Conservation (phyloP, 1,284 basidiomycete species). For the Boletus semigastroideus region DNA sequence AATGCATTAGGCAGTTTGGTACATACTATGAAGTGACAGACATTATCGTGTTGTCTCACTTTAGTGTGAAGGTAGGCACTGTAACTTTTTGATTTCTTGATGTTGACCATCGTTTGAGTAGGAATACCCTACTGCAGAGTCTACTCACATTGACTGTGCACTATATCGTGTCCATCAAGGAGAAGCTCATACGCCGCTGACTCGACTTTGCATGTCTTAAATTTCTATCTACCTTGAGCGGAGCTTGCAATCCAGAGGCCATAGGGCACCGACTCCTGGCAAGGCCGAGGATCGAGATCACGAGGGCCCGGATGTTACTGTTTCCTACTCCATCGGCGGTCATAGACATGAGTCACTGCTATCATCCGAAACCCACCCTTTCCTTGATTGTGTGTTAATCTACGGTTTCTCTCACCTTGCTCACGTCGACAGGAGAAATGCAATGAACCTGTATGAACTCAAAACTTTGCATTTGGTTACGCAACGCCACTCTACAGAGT, state of each 20-base stretch:
- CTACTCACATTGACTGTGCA: not conserved
- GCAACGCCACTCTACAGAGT: not conserved
- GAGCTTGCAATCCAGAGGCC: not conserved
- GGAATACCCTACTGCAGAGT: conserved; percentile 1
- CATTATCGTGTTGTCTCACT: conserved; percentile 5
- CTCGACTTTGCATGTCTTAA: conserved; percentile 6
- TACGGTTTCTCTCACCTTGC: not conserved
- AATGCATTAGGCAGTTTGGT: not conserved
- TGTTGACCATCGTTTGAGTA: not conserved
- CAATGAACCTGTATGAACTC: not conserved
- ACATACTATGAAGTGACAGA: conserved; percentile 1
- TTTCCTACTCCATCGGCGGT: too few species aligned
- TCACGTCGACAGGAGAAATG: not conserved
- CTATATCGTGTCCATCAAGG: not conserved
- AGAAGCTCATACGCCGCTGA: not conserved
- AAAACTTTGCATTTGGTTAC: not conserved
- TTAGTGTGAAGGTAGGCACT: not conserved
- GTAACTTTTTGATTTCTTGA: not conserved
- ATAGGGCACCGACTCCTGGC: not conserved
- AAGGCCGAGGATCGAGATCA: too few species aligned
- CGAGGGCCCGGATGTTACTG: too few species aligned
- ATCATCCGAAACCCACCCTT: not conserved
- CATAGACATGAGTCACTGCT: too few species aligned
- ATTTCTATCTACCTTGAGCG: not conserved
- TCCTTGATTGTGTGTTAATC: not conserved